Base-by-base conservation (phyloP, 129 eudicot species). In the Centaurea solstitialis region DNA sequence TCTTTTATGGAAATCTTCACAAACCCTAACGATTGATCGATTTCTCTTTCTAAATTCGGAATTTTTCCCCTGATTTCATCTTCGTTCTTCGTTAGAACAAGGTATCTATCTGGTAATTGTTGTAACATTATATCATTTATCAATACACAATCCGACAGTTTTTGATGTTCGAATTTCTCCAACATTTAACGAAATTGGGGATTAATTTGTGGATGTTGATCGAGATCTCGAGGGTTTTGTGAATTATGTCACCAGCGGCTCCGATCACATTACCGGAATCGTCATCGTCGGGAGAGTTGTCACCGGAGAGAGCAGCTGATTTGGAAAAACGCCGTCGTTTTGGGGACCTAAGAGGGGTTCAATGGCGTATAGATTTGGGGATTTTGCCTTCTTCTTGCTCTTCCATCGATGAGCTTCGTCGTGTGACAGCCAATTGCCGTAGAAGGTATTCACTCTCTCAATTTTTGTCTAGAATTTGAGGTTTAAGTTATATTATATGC, bases 321-420 rank as follows among this genome's bases (percentile, higher is more conserved):
- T 28, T 35, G 47, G 77, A 70, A 61, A 81, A 69, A 47, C 37
- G 74, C 23, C 83, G 92, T 23, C 84, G 91, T 64, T 89, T 92
- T 41, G 76, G 78, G 20, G 83, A 86, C 74, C 90, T 94, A 6
- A 89, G 98, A 80, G 96, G 98, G 26, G 94, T 94, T 47, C 88
- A 83, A 77, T 94, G 98, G 97, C 97, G 98, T 39, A 86, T 94
- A 11, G 89, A 90, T 92, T 89, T 94, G 91, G 97, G 97, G 80
- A 87, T 92, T 89, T 90, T 92, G 78, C 94, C 97, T 26, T 76
- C 83, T 47, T 87, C 88, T 38, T 77, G 74, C 47, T 83, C 90
- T 39, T 81, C 91, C 3, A 61, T 92, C 12, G 92, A 94, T 66
- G 90, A 92, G 74, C 91, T 94, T 83, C 95, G 98, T 21, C 86